These are phyloP conservation scores for Aspergillus mulundensis DNA, from an alignment of 495 filamentous ascomycete species.

Conservation along the genomic window DNA sequence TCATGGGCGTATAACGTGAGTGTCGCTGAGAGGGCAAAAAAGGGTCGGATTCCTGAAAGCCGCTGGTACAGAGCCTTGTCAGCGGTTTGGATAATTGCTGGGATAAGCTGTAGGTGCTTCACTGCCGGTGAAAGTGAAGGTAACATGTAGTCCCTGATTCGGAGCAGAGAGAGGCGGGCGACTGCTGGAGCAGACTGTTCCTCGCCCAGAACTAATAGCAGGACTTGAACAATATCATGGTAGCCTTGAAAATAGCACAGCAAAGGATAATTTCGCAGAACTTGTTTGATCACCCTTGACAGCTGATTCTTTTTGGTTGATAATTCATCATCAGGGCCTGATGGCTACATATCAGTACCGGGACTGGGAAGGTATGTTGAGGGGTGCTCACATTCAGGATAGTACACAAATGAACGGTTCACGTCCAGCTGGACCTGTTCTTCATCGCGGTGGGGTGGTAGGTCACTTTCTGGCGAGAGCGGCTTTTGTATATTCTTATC, in stretches of 20 bases:
- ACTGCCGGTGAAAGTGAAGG: constrained; percentile 78
- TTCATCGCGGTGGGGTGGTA: constrained; percentile 75
- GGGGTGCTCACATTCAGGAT: constrained; percentile 65
- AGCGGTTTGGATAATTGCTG: constrained; percentile 65
- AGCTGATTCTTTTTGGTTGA: constrained; percentile 64
- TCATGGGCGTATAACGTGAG: constrained; percentile 96
- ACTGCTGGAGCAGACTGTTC: constrained; percentile 55
- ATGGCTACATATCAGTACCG: constrained; percentile 5
- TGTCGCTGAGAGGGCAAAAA: constrained; percentile 86
- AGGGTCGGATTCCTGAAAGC: constrained; percentile 73
- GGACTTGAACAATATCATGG: constrained; percentile 97
- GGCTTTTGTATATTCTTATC: constrained; percentile 20
- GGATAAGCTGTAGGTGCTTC: constrained; percentile 78
- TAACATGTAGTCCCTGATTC: constrained; percentile 97
- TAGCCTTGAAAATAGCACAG: constrained; percentile 98
- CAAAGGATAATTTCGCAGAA: constrained; percentile 76
- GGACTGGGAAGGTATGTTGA: not conserved
- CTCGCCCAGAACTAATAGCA: constrained; percentile 74
- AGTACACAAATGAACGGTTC: constrained; percentile 94
- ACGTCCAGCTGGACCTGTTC: constrained; percentile 88
- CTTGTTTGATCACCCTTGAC: constrained; percentile 67
- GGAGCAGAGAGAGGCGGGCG: constrained; percentile 74
- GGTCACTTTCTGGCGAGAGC: constrained; percentile 43
- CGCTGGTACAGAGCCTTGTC: constrained; percentile 67
- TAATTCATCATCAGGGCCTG: constrained; percentile 53